A percentile compares a stretch with the other conserved stretches of the same genome.
phyloP scores from a whole-genome alignment of 73 alveolate species.

The Tetrahymena borealis region DNA sequence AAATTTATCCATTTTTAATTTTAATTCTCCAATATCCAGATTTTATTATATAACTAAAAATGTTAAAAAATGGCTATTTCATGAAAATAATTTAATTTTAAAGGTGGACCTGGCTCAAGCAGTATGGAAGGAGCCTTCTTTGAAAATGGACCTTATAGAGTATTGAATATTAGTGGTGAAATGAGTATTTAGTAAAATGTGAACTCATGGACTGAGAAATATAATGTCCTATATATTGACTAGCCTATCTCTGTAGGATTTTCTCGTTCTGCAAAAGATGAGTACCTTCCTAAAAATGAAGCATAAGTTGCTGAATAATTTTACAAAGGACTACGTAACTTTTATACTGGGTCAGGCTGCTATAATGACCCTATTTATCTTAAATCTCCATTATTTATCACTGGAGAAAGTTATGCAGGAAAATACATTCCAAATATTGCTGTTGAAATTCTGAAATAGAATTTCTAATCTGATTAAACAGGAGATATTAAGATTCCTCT shows the following conservation, averaged over 20 bases:
- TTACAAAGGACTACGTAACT: neutral
- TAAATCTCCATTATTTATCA: neutral
- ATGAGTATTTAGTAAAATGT: neutral
- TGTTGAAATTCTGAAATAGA: conserved; percentile 10
- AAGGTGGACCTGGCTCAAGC: conserved; percentile 88
- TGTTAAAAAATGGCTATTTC: no score
- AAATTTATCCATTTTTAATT: neutral
- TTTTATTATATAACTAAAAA: no score
- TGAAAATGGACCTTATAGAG: conserved; percentile 76
- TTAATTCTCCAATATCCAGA: neutral
- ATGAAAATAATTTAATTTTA: neutral
- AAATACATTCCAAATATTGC: conserved; percentile 54
- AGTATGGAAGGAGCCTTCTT: conserved; percentile 66
- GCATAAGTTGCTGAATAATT: neutral
- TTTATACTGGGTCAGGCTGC: neutral
- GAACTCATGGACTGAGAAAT: neutral
- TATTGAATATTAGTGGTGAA: neutral
- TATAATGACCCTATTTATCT: conserved; percentile 12
- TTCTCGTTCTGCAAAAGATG: neutral
- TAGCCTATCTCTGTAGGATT: neutral
- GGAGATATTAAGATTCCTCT: neutral
- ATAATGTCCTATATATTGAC: neutral
- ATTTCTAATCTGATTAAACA: neutral
- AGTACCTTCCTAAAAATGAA: neutral
- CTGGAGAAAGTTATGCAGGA: conserved; percentile 63